A percentile compares a stretch with the other conserved stretches of the same genome.
Conservation (phyloP, 805 yeast genomes). For the Ogataea kodamae region DNA sequence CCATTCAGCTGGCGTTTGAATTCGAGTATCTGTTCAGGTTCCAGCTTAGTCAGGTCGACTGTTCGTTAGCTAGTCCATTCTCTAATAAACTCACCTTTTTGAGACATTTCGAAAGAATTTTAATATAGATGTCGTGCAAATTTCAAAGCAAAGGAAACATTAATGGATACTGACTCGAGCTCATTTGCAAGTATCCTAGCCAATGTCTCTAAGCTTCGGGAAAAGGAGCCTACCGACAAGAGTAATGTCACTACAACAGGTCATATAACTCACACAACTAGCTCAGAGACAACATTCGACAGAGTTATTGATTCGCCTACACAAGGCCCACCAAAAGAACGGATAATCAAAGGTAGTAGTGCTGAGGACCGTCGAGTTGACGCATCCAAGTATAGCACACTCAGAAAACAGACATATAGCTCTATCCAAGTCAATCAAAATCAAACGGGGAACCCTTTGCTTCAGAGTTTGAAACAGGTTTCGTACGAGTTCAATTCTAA, state of each 20-base stretch:
- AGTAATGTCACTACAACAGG: no score
- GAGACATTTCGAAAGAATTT: constrained; percentile 10
- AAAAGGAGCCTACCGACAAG: no score
- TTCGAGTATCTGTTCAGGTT: constrained; percentile 80
- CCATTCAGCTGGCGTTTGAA: constrained; percentile 79
- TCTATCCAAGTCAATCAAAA: constrained; percentile 57
- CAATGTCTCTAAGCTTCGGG: constrained; percentile 61
- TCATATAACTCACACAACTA: not conserved
- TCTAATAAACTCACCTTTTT: constrained; percentile 13
- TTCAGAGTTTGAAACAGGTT: constrained; percentile 49
- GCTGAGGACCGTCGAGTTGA: constrained; percentile 15
- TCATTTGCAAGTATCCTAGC: constrained; percentile 70
- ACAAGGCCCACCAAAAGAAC: not conserved
- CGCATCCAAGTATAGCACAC: constrained; percentile 16
- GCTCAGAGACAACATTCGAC: constrained; percentile 6
- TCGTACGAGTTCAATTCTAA: constrained; percentile 52
- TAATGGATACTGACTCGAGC: constrained; percentile 36
- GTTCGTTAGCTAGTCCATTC: not conserved
- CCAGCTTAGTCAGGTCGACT: constrained; percentile 65
- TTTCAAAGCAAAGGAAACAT: constrained; percentile 1
- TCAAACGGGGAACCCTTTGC: constrained; percentile 71
- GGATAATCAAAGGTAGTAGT: constrained; percentile 18
- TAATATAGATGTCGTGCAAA: constrained; percentile 6
- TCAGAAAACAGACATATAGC: constrained; percentile 25
- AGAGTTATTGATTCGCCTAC: constrained; percentile 5